Evolutionary conservation across 129 eudicot genomes (phyloP).

Genomic region (Helichrysum umbraculigerum): DNA sequence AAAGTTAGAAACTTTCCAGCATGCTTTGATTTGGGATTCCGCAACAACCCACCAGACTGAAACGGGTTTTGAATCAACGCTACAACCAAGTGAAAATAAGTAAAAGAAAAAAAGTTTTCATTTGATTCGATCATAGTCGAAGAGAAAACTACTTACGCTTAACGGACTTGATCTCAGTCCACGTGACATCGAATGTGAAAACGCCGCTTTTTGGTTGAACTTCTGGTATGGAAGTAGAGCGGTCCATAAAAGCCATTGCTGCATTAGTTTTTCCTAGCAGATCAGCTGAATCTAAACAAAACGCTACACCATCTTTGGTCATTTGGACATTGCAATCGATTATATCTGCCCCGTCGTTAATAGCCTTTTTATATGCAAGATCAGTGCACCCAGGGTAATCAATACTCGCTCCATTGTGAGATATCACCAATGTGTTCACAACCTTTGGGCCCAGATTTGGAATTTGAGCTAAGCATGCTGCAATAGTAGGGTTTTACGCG

Average conservation of each 20-base stretch:
- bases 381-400: conserved; percentile 80
- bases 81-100: conserved; percentile 48
- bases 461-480: conserved; percentile 85
- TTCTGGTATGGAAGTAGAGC: conserved; percentile 45
- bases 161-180: conserved; percentile 76
- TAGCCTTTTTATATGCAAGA: conserved; percentile 85
- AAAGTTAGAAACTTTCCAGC: conserved; percentile 74
- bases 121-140: conserved; percentile 3
- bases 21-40: conserved; percentile 76
- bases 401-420: conserved; percentile 89
- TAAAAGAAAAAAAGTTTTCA: conserved; percentile 19
- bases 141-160: conserved; percentile 52
- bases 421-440: conserved; percentile 51
- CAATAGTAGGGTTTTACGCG: conserved; percentile 8
- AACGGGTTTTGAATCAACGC: conserved; percentile 57
- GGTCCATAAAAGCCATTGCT: conserved; percentile 50
- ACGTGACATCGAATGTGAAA: conserved; percentile 87
- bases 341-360: conserved; percentile 78
- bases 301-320: conserved; percentile 85
- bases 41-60: conserved; percentile 43
- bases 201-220: conserved; percentile 68
- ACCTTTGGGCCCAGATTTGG: conserved; percentile 41
- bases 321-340: conserved; percentile 89
- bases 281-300: conserved; percentile 73
- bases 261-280: conserved; percentile 68